A percentile compares a stretch with the other conserved stretches of the same genome.
These are phyloP conservation scores for Herpetomonas samuelpessoai DNA, from an alignment of 208 protist genomes.

Conservation along the genomic window DNA sequence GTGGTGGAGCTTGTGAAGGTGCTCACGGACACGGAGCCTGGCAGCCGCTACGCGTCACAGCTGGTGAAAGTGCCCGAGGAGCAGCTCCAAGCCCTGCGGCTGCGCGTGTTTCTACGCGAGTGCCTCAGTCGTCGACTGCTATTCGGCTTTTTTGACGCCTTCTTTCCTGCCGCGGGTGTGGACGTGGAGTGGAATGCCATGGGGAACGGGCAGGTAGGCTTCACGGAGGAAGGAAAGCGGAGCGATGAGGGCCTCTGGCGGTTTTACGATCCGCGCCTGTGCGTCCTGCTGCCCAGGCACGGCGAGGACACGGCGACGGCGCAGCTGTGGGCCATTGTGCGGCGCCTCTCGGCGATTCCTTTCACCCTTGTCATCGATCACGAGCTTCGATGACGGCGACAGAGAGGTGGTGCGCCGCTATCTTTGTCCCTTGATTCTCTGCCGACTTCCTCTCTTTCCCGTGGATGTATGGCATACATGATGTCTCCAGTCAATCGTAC, in stretches of 20 bases:
- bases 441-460: no score
- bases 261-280: slow-evolving; percentile 30
- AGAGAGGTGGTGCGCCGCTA: not conserved
- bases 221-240: slow-evolving; percentile 17
- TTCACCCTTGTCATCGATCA: slow-evolving; percentile 39
- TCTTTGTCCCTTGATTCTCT: not conserved
- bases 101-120: slow-evolving; percentile 47
- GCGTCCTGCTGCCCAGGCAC: slow-evolving; percentile 18
- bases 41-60: slow-evolving; percentile 12
- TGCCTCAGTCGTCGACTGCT: slow-evolving; percentile 46
- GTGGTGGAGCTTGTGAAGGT: slow-evolving; percentile 36
- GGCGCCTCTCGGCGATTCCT: slow-evolving; percentile 32
- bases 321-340: slow-evolving; percentile 28
- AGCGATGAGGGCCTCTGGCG: slow-evolving; percentile 29
- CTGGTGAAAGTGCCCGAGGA: slow-evolving; percentile 27
- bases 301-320: slow-evolving; percentile 14
- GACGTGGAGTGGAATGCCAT: slow-evolving; percentile 5
- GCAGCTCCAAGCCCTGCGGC: slow-evolving; percentile 23
- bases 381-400: slow-evolving; percentile 28
- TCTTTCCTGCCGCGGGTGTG: slow-evolving; percentile 28
- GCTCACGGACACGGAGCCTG: slow-evolving; percentile 20
- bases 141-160: slow-evolving; percentile 18
- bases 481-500: no score
- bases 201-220: no score
- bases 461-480: no score